phyloP scores from a whole-genome alignment of 192 early-diverging fungal genomes.

The Geosiphon pyriformis region DNA sequence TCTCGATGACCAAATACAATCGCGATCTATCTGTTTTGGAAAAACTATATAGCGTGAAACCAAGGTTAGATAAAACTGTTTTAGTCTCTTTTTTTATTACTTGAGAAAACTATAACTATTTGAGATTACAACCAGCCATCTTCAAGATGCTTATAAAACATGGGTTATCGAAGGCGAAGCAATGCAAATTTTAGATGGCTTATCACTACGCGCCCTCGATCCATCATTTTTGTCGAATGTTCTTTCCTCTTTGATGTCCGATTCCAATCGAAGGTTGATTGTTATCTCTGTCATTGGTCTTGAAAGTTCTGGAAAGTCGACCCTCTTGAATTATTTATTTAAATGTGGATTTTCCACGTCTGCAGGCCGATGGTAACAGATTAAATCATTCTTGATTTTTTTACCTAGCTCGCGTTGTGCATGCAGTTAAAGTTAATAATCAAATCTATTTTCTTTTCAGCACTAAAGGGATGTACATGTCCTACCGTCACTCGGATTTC shows the following conservation, averaged over 20 bases:
- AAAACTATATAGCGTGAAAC: not conserved
- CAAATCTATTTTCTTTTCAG: conserved; percentile 4
- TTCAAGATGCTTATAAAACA: not conserved
- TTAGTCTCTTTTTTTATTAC: not conserved
- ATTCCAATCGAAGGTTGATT: not conserved
- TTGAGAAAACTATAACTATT: not conserved
- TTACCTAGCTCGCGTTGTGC: no score
- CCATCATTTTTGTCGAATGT: not conserved
- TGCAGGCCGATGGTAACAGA: conserved; percentile 1
- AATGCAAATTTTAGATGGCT: conserved; percentile 1
- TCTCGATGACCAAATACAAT: not conserved
- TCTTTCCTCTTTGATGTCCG: not conserved
- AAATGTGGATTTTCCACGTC: conserved; percentile 3
- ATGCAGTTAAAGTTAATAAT: not conserved
- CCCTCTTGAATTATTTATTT: conserved; percentile 8
- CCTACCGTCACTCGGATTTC: not conserved
- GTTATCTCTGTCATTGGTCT: conserved; percentile 2
- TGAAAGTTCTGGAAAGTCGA: conserved; percentile 8
- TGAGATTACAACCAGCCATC: not conserved
- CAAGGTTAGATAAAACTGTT: not conserved
- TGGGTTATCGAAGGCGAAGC: conserved; percentile 5
- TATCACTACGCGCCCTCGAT: not conserved
- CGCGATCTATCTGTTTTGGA: not conserved
- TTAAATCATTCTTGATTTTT: no score
- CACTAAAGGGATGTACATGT: not conserved